Base-by-base conservation (phyloP, 75 land plant genomes). In the Pinus albicaulis region DNA sequence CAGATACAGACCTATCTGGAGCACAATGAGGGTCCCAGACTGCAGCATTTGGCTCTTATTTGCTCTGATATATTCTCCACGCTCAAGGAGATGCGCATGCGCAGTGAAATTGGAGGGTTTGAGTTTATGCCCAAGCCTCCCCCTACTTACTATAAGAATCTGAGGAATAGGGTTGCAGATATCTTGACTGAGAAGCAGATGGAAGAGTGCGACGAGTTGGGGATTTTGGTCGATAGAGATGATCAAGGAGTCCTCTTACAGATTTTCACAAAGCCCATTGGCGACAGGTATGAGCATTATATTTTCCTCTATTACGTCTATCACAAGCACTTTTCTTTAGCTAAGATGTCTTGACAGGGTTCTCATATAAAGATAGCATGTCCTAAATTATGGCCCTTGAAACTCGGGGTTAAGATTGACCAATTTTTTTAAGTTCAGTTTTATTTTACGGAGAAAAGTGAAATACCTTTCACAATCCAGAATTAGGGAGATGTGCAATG, bases 251-350 rank as follows among this genome's bases (percentile, higher is more conserved):
- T 87, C n/a, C 76, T 96, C 64, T 84, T 96, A 28, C 99, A 96
- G 85, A 96, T 96, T 38, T 93, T 96, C 81, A 96, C 99, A 71
- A 91, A 93, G 85, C 99, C 99, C n/a, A 80, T 96, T 4, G 99
- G 99, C 8, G 99, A 96, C 77, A 96, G 99, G 99, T 93, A 86
- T 59, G 41, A 3, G 44, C 56, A 13, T n/a, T 59, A 59, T 22
- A 34, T 17, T 20, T 14, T 41, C 25, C 13, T 22, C 53, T 25
- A 31, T 52, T 72, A 3, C 36, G 3, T 34, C 3, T 34, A 34
- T 34, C 3, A 34, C 36, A 34, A 34, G 36, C 36, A 34, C 36
- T 34, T 34, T 34, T 0, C 3, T 34, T 34, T 34, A 34, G 36
- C 36, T 34, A 34, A 34, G 3, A 34, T 34, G 36, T 34, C 36